These are phyloP conservation scores for Prunus davidiana DNA, from an alignment of 306 rosid genomes.

Conservation along the genomic window DNA sequence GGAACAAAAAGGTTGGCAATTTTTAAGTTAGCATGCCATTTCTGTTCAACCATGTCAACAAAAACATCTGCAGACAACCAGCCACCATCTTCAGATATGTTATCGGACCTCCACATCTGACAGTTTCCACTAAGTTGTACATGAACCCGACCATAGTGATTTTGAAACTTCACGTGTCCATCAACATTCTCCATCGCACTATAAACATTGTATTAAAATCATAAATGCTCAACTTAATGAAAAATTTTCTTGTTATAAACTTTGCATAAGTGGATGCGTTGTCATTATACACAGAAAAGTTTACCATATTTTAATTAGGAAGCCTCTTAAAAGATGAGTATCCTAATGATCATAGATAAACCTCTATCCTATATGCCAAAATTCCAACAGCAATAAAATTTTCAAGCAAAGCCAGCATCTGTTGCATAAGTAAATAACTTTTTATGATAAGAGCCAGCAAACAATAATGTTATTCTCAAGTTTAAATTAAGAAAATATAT, in stretches of 20 bases:
- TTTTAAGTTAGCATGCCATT: conserved; percentile 90
- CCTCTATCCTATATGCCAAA: neutral
- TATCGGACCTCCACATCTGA: conserved; percentile 80
- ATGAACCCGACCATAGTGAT: conserved; percentile 64
- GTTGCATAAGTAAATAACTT: neutral
- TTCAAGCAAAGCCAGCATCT: neutral
- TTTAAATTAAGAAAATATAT: conserved; percentile 22
- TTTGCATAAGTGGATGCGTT: conserved; percentile 5
- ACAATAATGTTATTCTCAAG: conserved; percentile 9
- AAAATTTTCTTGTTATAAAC: neutral
- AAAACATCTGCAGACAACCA: conserved; percentile 86
- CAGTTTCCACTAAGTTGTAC: conserved; percentile 82
- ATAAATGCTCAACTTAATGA: conserved; percentile 1
- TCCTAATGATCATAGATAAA: neutral
- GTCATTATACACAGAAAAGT: neutral
- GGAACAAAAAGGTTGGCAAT: conserved; percentile 71
- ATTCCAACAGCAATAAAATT: neutral
- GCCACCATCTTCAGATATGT: conserved; percentile 73
- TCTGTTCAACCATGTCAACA: conserved; percentile 69
- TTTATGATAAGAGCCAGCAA: neutral
- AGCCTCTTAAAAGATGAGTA: neutral
- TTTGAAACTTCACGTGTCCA: conserved; percentile 77
- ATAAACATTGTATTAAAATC: conserved; percentile 19
- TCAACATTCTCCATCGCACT: conserved; percentile 85
- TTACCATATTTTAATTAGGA: neutral